Evolutionary conservation across 306 rosid genomes (phyloP), one percentile per base, ranked within the genome.

Genomic region (Rosa rugosa): DNA sequence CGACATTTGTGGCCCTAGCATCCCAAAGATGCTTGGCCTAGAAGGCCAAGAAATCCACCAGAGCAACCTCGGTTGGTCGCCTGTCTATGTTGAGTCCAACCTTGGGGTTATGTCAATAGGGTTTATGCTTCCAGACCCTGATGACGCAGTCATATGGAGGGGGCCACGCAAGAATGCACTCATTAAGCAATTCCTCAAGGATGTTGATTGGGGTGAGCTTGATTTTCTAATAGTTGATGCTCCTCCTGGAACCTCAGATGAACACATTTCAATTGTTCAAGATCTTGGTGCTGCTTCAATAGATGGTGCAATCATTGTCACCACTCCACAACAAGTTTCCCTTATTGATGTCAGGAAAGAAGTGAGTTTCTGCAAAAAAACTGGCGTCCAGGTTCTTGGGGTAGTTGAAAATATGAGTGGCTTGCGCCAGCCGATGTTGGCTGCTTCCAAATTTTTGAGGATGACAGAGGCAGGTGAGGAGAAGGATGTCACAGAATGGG

Each of bases 51-150:
- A 86, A 72, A 89, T 95, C 80, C 97, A 91, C 80, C 94, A 90
- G 87, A 95, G 99, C 93, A 93, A 90, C 89, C 97, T 95, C 11
- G 99, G 98, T 25, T 95, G 96, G 96, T 95, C 99, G 68, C 99
- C 99, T 27, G 97, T 95, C 51, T 95, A 95, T 75, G 90, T 93
- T 18, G 98, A 95, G 81, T 84, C 91, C 80, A 95, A 95, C 82
- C 97, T 95, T 22, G 99, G 98, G 23, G 98, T 93, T 69, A 91
- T 93, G 98, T 95, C 98, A 16, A 86, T 95, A 17, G 98, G 98
- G 18, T 95, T 95, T 84, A 89, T 93, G 99, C 87, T 95, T 79
- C 86, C 91, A 5, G 5, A 89, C 71, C 96, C 98, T 1, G 98
- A 95, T 44, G 94, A 90, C 0, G 96, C 98, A 45, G 94, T 93